These are phyloP conservation scores for Epicoccum sorghinum DNA, from an alignment of 2,329 filamentous ascomycete genomes.

Conservation along the genomic window DNA sequence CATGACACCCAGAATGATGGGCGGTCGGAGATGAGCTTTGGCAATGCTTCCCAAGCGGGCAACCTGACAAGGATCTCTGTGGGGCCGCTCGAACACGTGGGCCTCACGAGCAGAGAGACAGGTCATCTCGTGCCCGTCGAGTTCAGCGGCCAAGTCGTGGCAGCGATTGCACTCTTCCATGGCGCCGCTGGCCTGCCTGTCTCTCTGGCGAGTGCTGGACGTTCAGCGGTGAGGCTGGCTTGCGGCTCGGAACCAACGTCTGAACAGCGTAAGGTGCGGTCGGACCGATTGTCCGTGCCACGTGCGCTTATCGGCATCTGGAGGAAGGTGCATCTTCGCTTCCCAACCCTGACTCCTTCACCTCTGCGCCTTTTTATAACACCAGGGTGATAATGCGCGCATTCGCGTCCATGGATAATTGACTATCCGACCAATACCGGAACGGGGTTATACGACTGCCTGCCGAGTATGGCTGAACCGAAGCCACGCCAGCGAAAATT, in stretches of 20 bases:
- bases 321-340: constrained; percentile 10
- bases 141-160: not conserved
- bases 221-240: not conserved
- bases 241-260: constrained; percentile 4
- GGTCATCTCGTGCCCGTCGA: constrained; percentile 6
- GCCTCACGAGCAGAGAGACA: constrained; percentile 14
- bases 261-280: not conserved
- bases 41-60: constrained; percentile 31
- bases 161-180: constrained; percentile 1
- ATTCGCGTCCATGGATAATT: constrained; percentile 14
- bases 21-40: constrained; percentile 31
- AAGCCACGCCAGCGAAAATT: constrained; percentile 45
- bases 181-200: not conserved
- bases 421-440: constrained; percentile 17
- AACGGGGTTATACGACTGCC: constrained; percentile 10
- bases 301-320: constrained; percentile 16
- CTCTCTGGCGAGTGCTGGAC: no score
- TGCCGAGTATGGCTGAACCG: constrained; percentile 39
- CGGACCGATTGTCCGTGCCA: constrained; percentile 13
- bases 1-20: constrained; percentile 4
- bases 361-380: constrained; percentile 11
- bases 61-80: constrained; percentile 18
- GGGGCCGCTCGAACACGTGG: constrained; percentile 24
- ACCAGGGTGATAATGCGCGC: constrained; percentile 6
- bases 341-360: constrained; percentile 9